These are phyloP conservation scores for Nigrospora osmanthi DNA, from an alignment of 2,329 filamentous ascomycete species.

Conservation along the genomic window DNA sequence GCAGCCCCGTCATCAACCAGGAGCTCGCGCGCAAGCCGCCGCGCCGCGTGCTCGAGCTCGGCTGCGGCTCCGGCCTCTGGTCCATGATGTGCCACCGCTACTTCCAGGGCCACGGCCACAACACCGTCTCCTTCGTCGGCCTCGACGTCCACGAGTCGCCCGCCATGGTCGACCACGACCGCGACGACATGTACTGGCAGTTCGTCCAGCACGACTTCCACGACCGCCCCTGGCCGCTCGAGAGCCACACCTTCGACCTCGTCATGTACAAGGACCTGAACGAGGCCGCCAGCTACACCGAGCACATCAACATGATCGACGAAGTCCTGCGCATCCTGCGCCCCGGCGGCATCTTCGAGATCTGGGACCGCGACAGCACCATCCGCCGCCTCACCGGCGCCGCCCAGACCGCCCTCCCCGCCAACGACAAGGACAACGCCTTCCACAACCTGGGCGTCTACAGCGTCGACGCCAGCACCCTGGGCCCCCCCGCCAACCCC, in stretches of 20 bases:
- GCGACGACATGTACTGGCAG: constrained; percentile 26
- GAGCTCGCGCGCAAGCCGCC: constrained; percentile 31
- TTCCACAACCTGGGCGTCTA: constrained; percentile 1
- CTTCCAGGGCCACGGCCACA: constrained; percentile 10
- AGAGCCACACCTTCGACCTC: constrained; percentile 4
- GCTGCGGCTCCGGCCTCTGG: constrained; percentile 57
- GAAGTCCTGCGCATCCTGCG: constrained; percentile 52
- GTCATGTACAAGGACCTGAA: constrained; percentile 5
- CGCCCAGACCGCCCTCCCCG: no score
- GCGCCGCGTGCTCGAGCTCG: constrained; percentile 50
- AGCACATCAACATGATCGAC: constrained; percentile 51
- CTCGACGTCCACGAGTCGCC: constrained; percentile 12
- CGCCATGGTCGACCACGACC: background rate
- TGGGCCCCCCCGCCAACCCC: constrained; percentile 54
- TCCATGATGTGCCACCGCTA: constrained; percentile 29
- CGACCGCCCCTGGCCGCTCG: constrained; percentile 40
- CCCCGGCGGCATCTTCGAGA: constrained; percentile 52
- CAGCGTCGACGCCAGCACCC: constrained; percentile 44
- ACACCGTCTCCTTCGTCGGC: constrained; percentile 14
- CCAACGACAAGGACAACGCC: background rate
- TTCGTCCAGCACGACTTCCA: constrained; percentile 58
- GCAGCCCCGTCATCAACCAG: constrained; percentile 21
- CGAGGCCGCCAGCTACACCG: constrained; percentile 40
- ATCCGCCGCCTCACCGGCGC: constrained; percentile 40
- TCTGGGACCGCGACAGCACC: constrained; percentile 58